Conservation (phyloP, 2,329 filamentous ascomycete genomes). For the Elsinoe ampelina region DNA sequence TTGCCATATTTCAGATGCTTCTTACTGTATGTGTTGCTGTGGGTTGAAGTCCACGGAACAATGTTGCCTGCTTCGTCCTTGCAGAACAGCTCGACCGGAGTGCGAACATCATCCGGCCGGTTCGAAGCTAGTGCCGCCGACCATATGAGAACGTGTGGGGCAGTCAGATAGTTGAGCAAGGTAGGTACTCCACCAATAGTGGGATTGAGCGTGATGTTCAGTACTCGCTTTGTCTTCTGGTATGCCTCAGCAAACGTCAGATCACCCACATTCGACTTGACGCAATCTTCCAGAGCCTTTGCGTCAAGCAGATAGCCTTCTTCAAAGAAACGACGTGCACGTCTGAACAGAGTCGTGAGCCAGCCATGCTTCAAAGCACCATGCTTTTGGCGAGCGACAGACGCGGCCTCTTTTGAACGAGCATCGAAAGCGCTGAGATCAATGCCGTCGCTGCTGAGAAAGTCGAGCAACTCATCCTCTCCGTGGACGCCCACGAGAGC, state of each 20-base stretch:
- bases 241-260: constrained; percentile 92
- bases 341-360: constrained; percentile 52
- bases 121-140: constrained; percentile 71
- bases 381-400: constrained; percentile 18
- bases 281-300: constrained; percentile 70
- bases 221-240: constrained; percentile 68
- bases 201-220: constrained; percentile 84
- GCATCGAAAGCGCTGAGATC: constrained; percentile 69
- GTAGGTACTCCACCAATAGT: constrained; percentile 69
- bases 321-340: constrained; percentile 57
- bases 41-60: constrained; percentile 58
- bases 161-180: constrained; percentile 83
- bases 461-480: constrained; percentile 68
- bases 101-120: constrained; percentile 55
- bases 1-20: constrained; percentile 53
- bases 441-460: constrained; percentile 71
- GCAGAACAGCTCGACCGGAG: constrained; percentile 61
- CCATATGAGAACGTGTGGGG: constrained; percentile 83
- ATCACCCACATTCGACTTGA: constrained; percentile 76
- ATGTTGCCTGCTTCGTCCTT: constrained; percentile 67
- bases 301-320: constrained; percentile 82
- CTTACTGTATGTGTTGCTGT: constrained; percentile 58
- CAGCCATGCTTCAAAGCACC: constrained; percentile 27
- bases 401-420: constrained; percentile 24
- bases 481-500: constrained; percentile 81